Evolutionary conservation across 2,329 filamentous ascomycete genomes (phyloP), one percentile per base, ranked within the genome.

Genomic region (Elsinoe arachidis): DNA sequence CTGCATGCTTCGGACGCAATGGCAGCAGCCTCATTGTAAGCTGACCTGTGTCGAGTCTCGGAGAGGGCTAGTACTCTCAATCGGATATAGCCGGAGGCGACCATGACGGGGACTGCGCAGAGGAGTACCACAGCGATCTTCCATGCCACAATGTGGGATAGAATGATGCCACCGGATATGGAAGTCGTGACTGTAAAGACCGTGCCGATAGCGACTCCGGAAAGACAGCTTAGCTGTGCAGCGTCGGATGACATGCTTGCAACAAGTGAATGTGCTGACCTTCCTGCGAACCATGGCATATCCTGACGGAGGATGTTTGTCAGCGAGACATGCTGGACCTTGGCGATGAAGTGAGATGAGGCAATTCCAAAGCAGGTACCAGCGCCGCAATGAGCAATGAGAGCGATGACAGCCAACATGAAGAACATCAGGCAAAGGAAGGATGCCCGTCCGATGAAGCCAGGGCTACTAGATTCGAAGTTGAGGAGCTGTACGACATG

Each of bases 1-100:
- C 80, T 78, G 52, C 85, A 82, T 1, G 84, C 84, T 63, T 89
- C 85, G 5, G 83, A 81, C 1, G 84, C 84, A 54, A 88, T 78
- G 4, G 79, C 77, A 14, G 84, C 80, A 1, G 85, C 83, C 43
- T 78, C 77, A 5, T 80, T 77, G 62, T 85, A 88, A 2, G 85
- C 83, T 21, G 78, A 79, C 39, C 83, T 80, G 62, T 87, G 83
- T 12, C 80, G 78, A 57, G 80, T 77, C 60, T 87, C 82, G 49
- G 85, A 83, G 37, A 78, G 76, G 2, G 80, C 78, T 12, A 79
- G 68, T 3, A 78, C 72, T 4, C 74, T 70, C 10, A 79, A 68
- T 39, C 76, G 70, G 17, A 76, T 64, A 59, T 74, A 78, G 0
- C 77, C 76, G 19, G 70, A 58, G 5, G 69, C 71, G 0, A 74